Conservation (phyloP, 2,329 filamentous ascomycete genomes). For the Didymellaceae sp. region DNA sequence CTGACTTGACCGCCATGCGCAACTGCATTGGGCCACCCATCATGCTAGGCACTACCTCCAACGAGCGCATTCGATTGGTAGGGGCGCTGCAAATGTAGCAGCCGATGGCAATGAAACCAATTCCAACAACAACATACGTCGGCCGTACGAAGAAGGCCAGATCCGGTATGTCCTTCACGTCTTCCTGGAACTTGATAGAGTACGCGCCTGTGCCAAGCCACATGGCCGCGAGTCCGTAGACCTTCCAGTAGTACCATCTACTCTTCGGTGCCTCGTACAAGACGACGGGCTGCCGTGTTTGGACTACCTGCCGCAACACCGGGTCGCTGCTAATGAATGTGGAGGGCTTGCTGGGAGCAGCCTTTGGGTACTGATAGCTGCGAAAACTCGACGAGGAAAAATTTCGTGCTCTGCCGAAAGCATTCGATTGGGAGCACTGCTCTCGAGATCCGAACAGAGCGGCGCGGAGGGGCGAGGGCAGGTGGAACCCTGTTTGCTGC, state of each 20-base stretch:
- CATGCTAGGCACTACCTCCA: constrained; percentile 41
- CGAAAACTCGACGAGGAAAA: constrained; percentile 36
- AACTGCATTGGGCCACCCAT: constrained; percentile 40
- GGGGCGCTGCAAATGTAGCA: constrained; percentile 42
- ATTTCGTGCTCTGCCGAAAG: constrained; percentile 21
- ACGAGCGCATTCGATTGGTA: constrained; percentile 35
- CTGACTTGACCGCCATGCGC: constrained; percentile 35
- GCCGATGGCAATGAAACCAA: constrained; percentile 38
- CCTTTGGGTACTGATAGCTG: constrained; percentile 30
- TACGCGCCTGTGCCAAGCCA: constrained; percentile 39
- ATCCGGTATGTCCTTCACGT: constrained; percentile 38
- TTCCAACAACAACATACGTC: constrained; percentile 41
- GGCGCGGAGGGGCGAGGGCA: constrained; percentile 44
- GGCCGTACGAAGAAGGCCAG: constrained; percentile 42
- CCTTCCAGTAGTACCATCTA: constrained; percentile 35
- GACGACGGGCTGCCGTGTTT: constrained; percentile 40
- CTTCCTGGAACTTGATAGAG: constrained; percentile 39
- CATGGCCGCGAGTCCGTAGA: constrained; percentile 36
- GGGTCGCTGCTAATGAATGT: constrained; percentile 37
- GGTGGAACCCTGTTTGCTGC: constrained; percentile 35
- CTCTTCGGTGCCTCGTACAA: constrained; percentile 42
- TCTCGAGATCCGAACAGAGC: constrained; percentile 36
- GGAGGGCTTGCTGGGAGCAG: constrained; percentile 15
- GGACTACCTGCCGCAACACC: constrained; percentile 41
- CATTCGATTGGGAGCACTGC: constrained; percentile 27